Evolutionary conservation across 2,329 filamentous ascomycete species (phyloP), one percentile per base, ranked within the genome.

Genomic region (Coniochaeta prunicola): DNA sequence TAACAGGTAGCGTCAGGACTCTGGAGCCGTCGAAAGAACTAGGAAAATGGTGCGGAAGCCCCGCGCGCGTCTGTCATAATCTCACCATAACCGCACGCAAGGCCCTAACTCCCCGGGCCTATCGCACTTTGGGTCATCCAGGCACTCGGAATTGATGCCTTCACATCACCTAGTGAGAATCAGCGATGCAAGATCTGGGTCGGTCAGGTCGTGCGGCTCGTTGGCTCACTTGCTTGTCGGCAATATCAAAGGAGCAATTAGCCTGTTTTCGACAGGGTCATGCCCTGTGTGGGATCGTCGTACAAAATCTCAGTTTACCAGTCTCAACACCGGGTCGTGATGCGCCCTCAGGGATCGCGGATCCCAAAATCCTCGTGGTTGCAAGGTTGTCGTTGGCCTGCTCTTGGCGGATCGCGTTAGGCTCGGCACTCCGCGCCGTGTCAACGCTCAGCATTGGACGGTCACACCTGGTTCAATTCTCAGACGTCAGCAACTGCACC

Each of bases 181-280:
- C 24, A 21, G 45, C 28, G 21, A 50, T 30, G 24, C 24, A 50
- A 30, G 21, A 3, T 30, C 12, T 30, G 28, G 21, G 30, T 30
- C 45, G 13, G 13, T 50, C 9, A 50, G 10, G 12, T 3, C 15
- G 10, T 50, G 24, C 24, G 15, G 26, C 38, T 28, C 19, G 33
- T 50, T 50, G 45, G 45, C 45, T 50, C 45, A 6, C n/a, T 42
- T 33, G 31, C 42, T 54, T 34, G 57, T 53, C 59, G 64, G 62
- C 59, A 67, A 64, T 66, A 63, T 62, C 26, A 59, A 55, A 57
- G 56, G n/a, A 61, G 58, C 62, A 67, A 66, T 68, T 68, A 68
- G 66, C 62, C 67, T 68, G 66, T 66, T 65, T 55, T 59, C 58
- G 36, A 53, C 60, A 59, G 57, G 57, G 60, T 58, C 56, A 56